These are phyloP conservation scores for Meyerozyma athensensis DNA, from an alignment of 1,139 yeast genomes.

Conservation along the genomic window DNA sequence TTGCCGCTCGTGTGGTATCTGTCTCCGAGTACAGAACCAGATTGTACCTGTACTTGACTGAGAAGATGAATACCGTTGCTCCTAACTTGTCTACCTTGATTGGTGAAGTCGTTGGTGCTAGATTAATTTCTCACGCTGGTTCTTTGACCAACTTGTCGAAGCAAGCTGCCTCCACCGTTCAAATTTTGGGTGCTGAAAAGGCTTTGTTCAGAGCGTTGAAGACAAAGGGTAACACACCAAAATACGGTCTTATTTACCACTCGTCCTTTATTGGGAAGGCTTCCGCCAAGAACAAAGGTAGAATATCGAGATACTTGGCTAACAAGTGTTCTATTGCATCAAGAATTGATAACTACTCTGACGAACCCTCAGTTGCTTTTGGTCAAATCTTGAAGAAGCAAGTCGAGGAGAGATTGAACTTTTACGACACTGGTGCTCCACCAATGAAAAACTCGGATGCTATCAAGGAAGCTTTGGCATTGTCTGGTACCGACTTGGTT, in stretches of 20 bases:
- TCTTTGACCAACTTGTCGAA: constrained; percentile 92
- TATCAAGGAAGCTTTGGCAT: constrained; percentile 81
- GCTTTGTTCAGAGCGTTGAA: constrained; percentile 97
- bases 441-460: constrained; percentile 97
- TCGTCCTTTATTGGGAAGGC: constrained; percentile 97
- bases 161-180: constrained; percentile 98
- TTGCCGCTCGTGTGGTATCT: constrained; percentile 92
- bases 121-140: constrained; percentile 97
- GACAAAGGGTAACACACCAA: constrained; percentile 98
- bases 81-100: constrained; percentile 95
- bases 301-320: constrained; percentile 97
- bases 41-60: constrained; percentile 80
- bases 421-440: constrained; percentile 93
- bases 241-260: constrained; percentile 95
- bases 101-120: constrained; percentile 98
- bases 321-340: constrained; percentile 99
- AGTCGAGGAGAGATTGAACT: constrained; percentile 95
- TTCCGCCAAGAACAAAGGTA: constrained; percentile 94
- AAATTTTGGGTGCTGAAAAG: constrained; percentile 98
- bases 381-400: constrained; percentile 91
- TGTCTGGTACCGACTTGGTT: constrained; percentile 39
- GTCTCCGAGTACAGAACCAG: constrained; percentile 90
- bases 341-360: constrained; percentile 93
- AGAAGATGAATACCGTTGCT: constrained; percentile 97
- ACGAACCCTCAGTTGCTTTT: constrained; percentile 78